Evolutionary conservation across 495 filamentous ascomycete genomes (phyloP), one percentile per base, ranked within the genome.

Genomic region (Penicillium silybi): DNA sequence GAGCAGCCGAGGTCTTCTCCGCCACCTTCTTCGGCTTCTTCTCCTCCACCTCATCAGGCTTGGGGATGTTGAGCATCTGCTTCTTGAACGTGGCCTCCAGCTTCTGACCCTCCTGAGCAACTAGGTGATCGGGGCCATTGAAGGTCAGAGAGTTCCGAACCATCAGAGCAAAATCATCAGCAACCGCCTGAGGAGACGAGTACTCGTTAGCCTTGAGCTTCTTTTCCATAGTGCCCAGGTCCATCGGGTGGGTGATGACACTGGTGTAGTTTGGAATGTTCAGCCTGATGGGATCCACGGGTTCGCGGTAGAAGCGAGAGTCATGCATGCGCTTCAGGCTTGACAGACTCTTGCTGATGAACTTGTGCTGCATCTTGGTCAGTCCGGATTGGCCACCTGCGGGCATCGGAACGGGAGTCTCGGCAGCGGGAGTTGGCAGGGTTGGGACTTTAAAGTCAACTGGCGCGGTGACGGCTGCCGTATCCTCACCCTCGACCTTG

Each of bases 321-420:
- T 84, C 82, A 61, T 90, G 85, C 35, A 88, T 87, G 63, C 92
- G 88, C 70, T 92, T 93, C 41, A 90, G 70, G 53, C 85, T 88
- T 22, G 82, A 81, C 10, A 96, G 65, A 15, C 54, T 52, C 53
- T 75, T 77, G 6, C 73, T 46, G 16, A 85, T 58, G 42, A 74
- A 78, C 50, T 79, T 82, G 48, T 83, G 78, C 61, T 85, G 84
- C 40, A 76, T 41, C 42, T 72, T 75, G 1, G 79, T 85, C 46
- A 86, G 74, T 3, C 71, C 65, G 1, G 50, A 46, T 40, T 63
- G 43, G 15, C 54, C 47, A 41, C 63, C 55, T 19, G 53, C 34
- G 6, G 44, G 29, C 5, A 5, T 38, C 9, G 48, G 41, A 16
- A 49, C 48, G 13, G 57, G 54, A 9, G 54, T 59, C 47, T 63